phyloP scores from a whole-genome alignment of 2,329 filamentous ascomycete species.

The Parascedosporium putredinis region DNA sequence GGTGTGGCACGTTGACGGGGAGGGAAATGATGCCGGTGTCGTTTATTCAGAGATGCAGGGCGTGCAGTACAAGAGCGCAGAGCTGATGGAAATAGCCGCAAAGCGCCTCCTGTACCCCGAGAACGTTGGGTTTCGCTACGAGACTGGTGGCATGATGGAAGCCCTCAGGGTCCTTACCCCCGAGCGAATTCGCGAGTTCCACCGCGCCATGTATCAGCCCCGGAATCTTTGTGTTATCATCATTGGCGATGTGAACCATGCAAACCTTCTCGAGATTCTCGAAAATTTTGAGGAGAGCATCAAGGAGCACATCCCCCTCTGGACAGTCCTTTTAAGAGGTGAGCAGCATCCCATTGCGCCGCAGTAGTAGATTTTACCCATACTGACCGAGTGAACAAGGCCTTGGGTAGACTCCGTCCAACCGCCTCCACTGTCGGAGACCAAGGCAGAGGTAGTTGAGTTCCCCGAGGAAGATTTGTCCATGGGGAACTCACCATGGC shows the following conservation, averaged over 20 bases:
- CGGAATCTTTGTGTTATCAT: constrained; percentile 88
- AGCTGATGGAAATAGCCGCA: constrained; percentile 79
- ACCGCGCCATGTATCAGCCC: constrained; percentile 95
- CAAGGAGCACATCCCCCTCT: constrained; percentile 68
- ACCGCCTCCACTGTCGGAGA: constrained; percentile 61
- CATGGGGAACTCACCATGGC: constrained; percentile 78
- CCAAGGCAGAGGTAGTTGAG: constrained; percentile 66
- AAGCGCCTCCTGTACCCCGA: constrained; percentile 77
- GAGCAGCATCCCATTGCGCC: constrained; percentile 8
- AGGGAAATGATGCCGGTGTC: constrained; percentile 89
- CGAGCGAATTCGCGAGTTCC: constrained; percentile 87
- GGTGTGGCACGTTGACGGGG: constrained; percentile 89
- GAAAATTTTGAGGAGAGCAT: constrained; percentile 85
- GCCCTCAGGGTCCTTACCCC: constrained; percentile 76
- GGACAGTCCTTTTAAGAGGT: constrained; percentile 64
- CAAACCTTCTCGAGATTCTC: constrained; percentile 67
- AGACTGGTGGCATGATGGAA: constrained; percentile 97
- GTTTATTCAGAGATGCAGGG: constrained; percentile 99
- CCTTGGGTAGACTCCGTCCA: constrained; percentile 88
- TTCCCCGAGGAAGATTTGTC: constrained; percentile 97
- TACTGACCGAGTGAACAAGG: constrained; percentile 16
- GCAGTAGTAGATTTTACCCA: neutral
- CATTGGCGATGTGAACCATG: constrained; percentile 82
- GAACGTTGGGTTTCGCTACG: constrained; percentile 86
- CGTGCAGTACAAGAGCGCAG: constrained; percentile 71